Conservation (phyloP, 148 eudicot species). For the Polygonum maritimum region DNA sequence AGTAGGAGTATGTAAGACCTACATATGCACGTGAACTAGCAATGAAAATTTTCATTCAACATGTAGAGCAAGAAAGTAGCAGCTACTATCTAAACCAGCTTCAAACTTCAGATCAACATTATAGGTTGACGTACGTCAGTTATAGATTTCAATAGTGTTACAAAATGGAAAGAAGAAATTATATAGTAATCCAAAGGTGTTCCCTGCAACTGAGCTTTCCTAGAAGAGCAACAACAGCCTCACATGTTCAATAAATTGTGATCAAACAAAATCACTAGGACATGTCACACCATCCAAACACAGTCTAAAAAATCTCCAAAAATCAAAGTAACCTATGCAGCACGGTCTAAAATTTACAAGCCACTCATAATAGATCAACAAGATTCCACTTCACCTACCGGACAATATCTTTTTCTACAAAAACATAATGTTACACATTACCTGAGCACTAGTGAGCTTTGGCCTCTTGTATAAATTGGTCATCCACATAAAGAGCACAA, state of each 20-base stretch:
- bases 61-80: neutral
- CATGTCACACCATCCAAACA: slow-evolving; percentile 1
- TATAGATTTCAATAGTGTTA: neutral
- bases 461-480: slow-evolving; percentile 76
- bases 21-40: neutral
- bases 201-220: slow-evolving; percentile 41
- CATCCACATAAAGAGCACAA: slow-evolving; percentile 79
- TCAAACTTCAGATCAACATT: neutral
- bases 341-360: too few species aligned
- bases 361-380: too few species aligned
- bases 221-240: slow-evolving; percentile 58
- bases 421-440: slow-evolving; percentile 13
- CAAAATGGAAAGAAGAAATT: slow-evolving; percentile 17
- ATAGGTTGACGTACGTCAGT: neutral
- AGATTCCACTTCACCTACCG: too few species aligned
- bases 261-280: slow-evolving; percentile 7
- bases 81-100: neutral
- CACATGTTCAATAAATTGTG: slow-evolving; percentile 23
- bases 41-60: neutral
- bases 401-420: neutral
- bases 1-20: neutral
- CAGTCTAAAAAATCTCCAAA: too few species aligned
- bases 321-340: too few species aligned
- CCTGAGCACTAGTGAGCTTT: slow-evolving; percentile 73
- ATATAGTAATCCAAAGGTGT: slow-evolving; percentile 55